Evolutionary conservation across 1,139 yeast genomes (phyloP).

Genomic region (Candida buenavistaensis): DNA sequence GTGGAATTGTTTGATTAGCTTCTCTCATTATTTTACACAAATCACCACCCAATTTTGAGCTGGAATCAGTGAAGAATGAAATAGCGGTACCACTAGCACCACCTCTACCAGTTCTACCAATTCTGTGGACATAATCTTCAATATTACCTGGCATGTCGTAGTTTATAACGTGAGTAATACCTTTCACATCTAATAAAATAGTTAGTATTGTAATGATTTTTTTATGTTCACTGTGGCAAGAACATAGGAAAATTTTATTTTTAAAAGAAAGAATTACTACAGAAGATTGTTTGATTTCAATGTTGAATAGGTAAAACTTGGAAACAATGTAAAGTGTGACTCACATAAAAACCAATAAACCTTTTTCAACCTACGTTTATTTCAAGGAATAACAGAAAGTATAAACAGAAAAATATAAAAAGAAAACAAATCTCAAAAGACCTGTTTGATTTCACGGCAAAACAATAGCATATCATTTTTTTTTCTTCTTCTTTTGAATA

Average conservation of each 20-base stretch:
- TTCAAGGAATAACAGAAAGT: constrained; percentile 1
- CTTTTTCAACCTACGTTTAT: background rate
- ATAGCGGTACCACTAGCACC: constrained; percentile 95
- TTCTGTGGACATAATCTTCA: constrained; percentile 95
- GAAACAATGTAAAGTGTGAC: too few relatives aligned
- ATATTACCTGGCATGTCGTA: constrained; percentile 97
- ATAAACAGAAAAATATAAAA: constrained; percentile 1
- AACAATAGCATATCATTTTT: background rate
- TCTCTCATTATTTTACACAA: constrained; percentile 88
- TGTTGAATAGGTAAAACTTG: background rate
- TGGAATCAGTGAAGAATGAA: constrained; percentile 88
- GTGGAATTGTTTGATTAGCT: constrained; percentile 88
- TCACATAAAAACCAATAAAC: background rate
- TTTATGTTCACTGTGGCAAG: too few relatives aligned
- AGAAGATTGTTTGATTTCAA: constrained; percentile 6
- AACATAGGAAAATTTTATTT: background rate
- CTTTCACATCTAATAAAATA: constrained; percentile 79
- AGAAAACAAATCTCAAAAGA: constrained; percentile 2
- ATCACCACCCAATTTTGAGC: constrained; percentile 87
- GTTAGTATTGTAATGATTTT: constrained; percentile 27
- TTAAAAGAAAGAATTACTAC: constrained; percentile 9
- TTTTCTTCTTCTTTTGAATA: background rate
- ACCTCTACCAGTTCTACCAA: constrained; percentile 99
- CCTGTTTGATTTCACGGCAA: background rate
- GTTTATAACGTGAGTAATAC: constrained; percentile 89